A percentile compares a stretch with the other conserved stretches of the same genome.
Evolutionary conservation across 495 filamentous ascomycete genomes (phyloP).

Genomic region (Talaromyces nanjingensis): DNA sequence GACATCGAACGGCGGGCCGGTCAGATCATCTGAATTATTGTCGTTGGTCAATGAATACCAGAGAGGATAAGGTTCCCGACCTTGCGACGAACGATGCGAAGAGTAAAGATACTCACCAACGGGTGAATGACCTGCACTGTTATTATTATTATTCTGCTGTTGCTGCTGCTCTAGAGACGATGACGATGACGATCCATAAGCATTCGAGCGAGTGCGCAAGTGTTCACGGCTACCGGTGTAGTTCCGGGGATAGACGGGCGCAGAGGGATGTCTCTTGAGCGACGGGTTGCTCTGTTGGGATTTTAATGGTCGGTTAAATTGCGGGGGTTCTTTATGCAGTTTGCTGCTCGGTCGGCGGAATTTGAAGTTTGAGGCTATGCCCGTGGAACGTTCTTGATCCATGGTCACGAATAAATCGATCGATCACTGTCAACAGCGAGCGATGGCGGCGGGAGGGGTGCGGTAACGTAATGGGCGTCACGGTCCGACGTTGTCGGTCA

Average conservation of each 20-base stretch:
- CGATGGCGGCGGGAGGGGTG: background rate
- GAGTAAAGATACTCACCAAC: conserved; percentile 33
- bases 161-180: conserved; percentile 36
- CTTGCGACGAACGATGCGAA: conserved; percentile 23
- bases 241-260: conserved; percentile 48
- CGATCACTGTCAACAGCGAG: background rate
- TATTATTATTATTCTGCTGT: background rate
- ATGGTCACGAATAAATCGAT: conserved; percentile 17
- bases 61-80: conserved; percentile 29
- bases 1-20: conserved; percentile 62
- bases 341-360: conserved; percentile 42
- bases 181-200: conserved; percentile 46
- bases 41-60: conserved; percentile 48
- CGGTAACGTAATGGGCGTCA: background rate
- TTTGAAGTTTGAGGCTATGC: conserved; percentile 24
- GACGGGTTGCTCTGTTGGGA: conserved; percentile 40
- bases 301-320: conserved; percentile 32
- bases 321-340: conserved; percentile 42
- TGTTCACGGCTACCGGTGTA: conserved; percentile 39
- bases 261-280: conserved; percentile 65
- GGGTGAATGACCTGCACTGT: conserved; percentile 42
- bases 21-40: conserved; percentile 63
- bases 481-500: background rate
- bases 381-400: conserved; percentile 37
- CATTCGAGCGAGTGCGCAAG: conserved; percentile 43